Base-by-base conservation (phyloP, 169 alveolate genomes). In the Plasmodium coatneyi region DNA sequence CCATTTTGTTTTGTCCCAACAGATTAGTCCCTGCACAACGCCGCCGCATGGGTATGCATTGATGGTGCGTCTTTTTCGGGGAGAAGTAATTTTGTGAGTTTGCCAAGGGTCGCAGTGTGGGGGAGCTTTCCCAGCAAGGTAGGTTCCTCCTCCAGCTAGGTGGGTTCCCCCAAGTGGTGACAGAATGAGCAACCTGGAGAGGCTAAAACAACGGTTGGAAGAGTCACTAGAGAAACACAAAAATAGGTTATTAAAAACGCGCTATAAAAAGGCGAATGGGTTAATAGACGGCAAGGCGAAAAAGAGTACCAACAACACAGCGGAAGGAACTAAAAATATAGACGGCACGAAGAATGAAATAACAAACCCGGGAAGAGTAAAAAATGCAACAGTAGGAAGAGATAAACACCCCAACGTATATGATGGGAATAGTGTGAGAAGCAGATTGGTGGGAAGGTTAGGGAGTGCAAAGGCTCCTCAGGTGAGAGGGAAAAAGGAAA, bases 181-280 rank as follows among this genome's bases (percentile, higher is more conserved):
- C 28, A 82, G 4, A 36, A 84, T 84, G 93, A 78, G 60, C 14
- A 86, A 78, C 19, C 49, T 86, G 25, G 93, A 86, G 7, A 49
- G 93, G 49, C 34, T 86, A 19, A 86, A 86, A 25, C 80, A 74
- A 30, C 56, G 93, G 30, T 25, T 86, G 28, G 81, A 86, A 28
- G 93, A 86, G 12, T 86, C 93, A 5, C 32, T 86, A 22, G 87
- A 86, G 41, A 86, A 86, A 49, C 93, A 86, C 46, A 74, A 78
- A 46, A 56, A 52, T 0, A 49, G 93, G 66, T 76, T 86, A 28
- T 74, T 86, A 36, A 86, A 34, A 43, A 86, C 93, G 5, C 79
- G 93, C 22, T 66, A 74, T 28, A 52, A 49, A 25, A 86, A 86
- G 30, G 71, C 66, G 16, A 54, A 32, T 28, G 14, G 28, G 16